Evolutionary conservation across 2,329 filamentous ascomycete genomes (phyloP), one percentile per base, ranked within the genome.

Genomic region (Fusarium euwallaceae): DNA sequence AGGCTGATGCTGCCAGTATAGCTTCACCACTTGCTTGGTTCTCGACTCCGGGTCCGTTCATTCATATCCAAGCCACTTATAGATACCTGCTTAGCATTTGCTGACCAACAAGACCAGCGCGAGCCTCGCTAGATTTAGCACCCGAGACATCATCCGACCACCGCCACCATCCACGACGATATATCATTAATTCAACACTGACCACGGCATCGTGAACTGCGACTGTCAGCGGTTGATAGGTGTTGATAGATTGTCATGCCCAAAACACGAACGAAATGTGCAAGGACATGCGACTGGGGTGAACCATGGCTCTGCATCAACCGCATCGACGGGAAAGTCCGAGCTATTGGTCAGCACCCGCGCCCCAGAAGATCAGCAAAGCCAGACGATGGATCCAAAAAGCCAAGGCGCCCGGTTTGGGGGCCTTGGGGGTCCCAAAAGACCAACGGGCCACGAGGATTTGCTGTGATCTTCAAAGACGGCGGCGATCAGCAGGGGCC

Each of bases 391-490:
- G 62, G 43, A 66, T 39, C 56, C 43, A 62, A 66, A 61, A 73
- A 68, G 68, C 64, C 61, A 68, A 77, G 74, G 60, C 67, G 60
- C 69, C 72, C 71, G 61, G 56, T 68, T 74, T 68, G 48, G 69
- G 71, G 48, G 48, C 48, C 48, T 53, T 53, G 48, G 48, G 48
- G 48, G 24, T 64, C 66, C 62, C 66, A 64, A 53, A 39, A 66
- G 60, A 64, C 66, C 64, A 55, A 69, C 61, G 24, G 66, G 65
- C 77, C 78, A 78, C 72, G 78, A 78, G 72, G 73, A 72, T 77
- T 78, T 73, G 74, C 73, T 76, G 73, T 78, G 78, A 79, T 79
- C 78, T 79, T 78, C 78, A 75, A 61, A 71, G 72, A 70, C 72
- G 69, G 76, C 68, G 78, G 71, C 78, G 78, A 80, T 80, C 78